Percentiles rank a stretch among this genome's conserved stretches.
These are phyloP conservation scores for Verruconis gallopava DNA, from an alignment of 2,329 filamentous ascomycete genomes.

Conservation along the genomic window DNA sequence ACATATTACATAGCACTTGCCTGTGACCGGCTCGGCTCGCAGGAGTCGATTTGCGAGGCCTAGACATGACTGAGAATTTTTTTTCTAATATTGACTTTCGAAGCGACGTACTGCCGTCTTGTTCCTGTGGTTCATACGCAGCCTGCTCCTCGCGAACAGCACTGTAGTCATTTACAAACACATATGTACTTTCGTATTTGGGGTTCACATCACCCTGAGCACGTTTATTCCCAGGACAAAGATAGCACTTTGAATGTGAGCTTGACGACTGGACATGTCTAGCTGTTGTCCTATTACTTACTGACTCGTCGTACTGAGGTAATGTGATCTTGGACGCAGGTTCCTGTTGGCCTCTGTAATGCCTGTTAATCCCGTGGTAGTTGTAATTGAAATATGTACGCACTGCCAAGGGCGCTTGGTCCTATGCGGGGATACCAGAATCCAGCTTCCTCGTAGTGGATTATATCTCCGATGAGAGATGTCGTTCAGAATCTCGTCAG, in stretches of 20 bases:
- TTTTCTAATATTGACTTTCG: background rate
- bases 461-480: slow-evolving; percentile 95
- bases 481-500: slow-evolving; percentile 57
- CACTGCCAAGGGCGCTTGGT: slow-evolving; percentile 98
- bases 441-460: slow-evolving; percentile 75
- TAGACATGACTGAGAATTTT: too few species aligned
- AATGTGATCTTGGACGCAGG: slow-evolving; percentile 33
- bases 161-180: slow-evolving; percentile 96
- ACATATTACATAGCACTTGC: slow-evolving; percentile 92
- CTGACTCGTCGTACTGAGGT: slow-evolving; percentile 64
- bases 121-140: slow-evolving; percentile 50
- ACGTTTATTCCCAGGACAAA: slow-evolving; percentile 83
- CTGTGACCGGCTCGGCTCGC: slow-evolving; percentile 72
- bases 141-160: slow-evolving; percentile 90
- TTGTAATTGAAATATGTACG: slow-evolving; percentile 23
- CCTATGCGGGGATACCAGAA: slow-evolving; percentile 88
- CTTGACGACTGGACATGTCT: slow-evolving; percentile 1
- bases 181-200: slow-evolving; percentile 73
- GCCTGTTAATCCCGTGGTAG: slow-evolving; percentile 1
- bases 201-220: slow-evolving; percentile 82
- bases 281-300: slow-evolving; percentile 8
- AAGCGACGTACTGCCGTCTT: slow-evolving; percentile 38
- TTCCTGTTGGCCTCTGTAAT: slow-evolving; percentile 33
- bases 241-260: slow-evolving; percentile 55
- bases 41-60: slow-evolving; percentile 66